These are phyloP conservation scores for Barnettozyma sucrosica DNA, from an alignment of 805 yeast genomes.

Conservation along the genomic window DNA sequence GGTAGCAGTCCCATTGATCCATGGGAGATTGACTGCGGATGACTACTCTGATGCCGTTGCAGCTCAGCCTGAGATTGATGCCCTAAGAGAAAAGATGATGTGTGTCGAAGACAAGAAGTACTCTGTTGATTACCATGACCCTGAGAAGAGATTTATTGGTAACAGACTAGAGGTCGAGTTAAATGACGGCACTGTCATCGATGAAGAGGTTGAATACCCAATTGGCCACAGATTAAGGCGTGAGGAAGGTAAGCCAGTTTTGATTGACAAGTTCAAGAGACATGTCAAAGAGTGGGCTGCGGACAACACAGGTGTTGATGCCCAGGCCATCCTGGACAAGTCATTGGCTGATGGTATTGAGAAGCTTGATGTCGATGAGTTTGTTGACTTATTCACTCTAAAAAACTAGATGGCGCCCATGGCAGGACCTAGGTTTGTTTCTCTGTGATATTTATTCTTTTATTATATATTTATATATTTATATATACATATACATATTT, in stretches of 20 bases:
- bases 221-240: slow-evolving; percentile 55
- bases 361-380: slow-evolving; percentile 41
- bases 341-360: slow-evolving; percentile 30
- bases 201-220: slow-evolving; percentile 51
- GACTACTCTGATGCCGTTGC: slow-evolving; percentile 50
- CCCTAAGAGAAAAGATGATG: slow-evolving; percentile 46
- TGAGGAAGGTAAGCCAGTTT: slow-evolving; percentile 52
- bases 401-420: no score
- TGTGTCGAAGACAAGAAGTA: slow-evolving; percentile 46
- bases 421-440: neutral
- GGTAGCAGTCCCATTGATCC: slow-evolving; percentile 51
- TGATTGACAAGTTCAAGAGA: slow-evolving; percentile 44
- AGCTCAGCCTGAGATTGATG: slow-evolving; percentile 45
- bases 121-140: slow-evolving; percentile 49
- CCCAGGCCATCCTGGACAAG: slow-evolving; percentile 30
- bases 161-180: slow-evolving; percentile 46
- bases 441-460: neutral
- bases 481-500: no score
- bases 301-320: slow-evolving; percentile 30
- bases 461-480: no score
- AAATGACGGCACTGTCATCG: slow-evolving; percentile 47
- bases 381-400: slow-evolving; percentile 35
- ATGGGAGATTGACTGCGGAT: slow-evolving; percentile 52
- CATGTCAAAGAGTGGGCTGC: slow-evolving; percentile 43
- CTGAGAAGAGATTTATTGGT: slow-evolving; percentile 52